Evolutionary conservation across 345 rosid species (phyloP), one percentile per base, ranked within the genome.

Genomic region (Gossypioides kirkii): DNA sequence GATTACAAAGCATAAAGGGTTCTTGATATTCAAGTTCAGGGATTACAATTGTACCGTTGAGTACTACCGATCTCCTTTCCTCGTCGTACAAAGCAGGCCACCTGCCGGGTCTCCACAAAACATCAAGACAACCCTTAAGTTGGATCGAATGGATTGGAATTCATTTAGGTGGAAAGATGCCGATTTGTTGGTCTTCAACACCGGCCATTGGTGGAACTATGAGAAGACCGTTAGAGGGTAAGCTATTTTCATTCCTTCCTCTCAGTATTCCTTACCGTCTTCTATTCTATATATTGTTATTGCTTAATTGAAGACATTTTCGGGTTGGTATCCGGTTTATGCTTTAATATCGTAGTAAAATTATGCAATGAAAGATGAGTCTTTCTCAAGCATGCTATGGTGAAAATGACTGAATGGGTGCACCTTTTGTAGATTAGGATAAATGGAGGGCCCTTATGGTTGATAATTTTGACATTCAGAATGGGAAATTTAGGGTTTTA

Each of bases 151-250:
- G 98, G 99, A 95, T 71, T 92, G 98, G 97, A 85, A 61, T 54
- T 84, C 86, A 1, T 53, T 47, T 47, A 89, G 81, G 75, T 95
- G 99, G 99, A 88, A 49, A 75, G 85, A 85, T 28, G 90, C 99
- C 0, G 99, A 92, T 80, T 68, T 92, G 46, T 77, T 95, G 68
- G 84, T 95, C 73, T 81, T 95, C 76, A 95, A 95, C 81, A 88
- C 90, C 0, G 98, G 99, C 74, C 98, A 95, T 63, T 95, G 98
- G 99, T 92, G 97, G 97, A 92, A 90, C 78, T 80, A 88, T 2
- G 98, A 90, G 87, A 95, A 95, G 87, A 95, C 99, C 28, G 78
- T 86, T 42, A 87, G 94, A 84, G 88, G 89, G 99, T 95, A 84
- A 82, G 72, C 75, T 38, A 7, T 64, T 23, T 70, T 25, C 10